Percentiles rank a stretch among this genome's conserved stretches.
Conservation (phyloP, 2,329 filamentous ascomycete genomes). For the Achaetomium macrosporum region DNA sequence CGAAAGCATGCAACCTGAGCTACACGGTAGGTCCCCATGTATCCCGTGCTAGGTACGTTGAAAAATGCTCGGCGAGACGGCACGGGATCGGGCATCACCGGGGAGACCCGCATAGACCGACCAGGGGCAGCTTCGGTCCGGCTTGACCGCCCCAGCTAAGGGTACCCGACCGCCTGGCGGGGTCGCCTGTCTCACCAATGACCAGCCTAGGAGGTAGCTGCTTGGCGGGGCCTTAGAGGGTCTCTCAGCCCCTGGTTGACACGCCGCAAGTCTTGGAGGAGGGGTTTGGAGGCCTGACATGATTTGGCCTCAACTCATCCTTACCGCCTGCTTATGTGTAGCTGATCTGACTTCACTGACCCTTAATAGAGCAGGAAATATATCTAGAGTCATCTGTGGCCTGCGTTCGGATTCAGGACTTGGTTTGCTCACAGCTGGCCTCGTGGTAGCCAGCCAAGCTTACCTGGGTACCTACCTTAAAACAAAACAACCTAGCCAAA, state of each 20-base stretch:
- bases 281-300: constrained; percentile 6
- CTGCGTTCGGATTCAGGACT: neutral
- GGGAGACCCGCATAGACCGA: no score
- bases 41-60: no score
- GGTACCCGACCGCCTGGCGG: neutral
- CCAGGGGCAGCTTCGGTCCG: no score
- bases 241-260: neutral
- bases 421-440: neutral
- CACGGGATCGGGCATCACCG: no score
- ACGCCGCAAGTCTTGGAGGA: neutral
- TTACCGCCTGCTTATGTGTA: neutral
- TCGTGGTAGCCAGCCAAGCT: neutral
- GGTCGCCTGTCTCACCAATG: constrained; percentile 5
- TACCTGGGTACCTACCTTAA: neutral
- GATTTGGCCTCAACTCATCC: neutral
- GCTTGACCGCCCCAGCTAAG: no score
- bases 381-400: neutral
- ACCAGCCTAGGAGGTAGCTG: neutral
- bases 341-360: neutral
- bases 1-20: no score
- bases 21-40: no score
- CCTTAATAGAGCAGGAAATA: neutral
- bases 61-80: no score
- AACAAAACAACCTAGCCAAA: neutral
- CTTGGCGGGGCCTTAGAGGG: neutral